Evolutionary conservation across 257 asterid species (phyloP).

Genomic region (Forsythia suspensa): DNA sequence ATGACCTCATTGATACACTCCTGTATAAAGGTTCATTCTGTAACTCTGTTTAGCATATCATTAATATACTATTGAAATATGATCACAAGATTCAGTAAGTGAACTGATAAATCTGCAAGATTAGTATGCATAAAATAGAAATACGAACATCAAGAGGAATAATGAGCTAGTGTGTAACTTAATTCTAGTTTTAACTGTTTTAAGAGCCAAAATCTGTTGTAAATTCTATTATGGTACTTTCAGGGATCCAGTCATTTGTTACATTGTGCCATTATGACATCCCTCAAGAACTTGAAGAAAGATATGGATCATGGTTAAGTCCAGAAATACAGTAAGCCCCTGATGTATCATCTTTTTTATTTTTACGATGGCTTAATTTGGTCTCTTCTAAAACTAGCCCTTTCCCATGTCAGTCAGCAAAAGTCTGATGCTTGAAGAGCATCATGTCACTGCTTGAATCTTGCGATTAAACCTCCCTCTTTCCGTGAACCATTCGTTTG

Average conservation of each 20-base stretch:
- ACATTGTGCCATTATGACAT: constrained; percentile 61
- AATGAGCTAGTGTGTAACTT: background rate
- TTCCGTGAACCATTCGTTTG: background rate
- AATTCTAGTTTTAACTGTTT: background rate
- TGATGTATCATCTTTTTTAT: background rate
- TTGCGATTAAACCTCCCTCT: too few relatives aligned
- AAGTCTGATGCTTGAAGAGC: too few relatives aligned
- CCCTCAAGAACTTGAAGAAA: constrained; percentile 75
- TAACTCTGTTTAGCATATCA: background rate
- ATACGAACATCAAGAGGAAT: background rate
- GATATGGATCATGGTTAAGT: constrained; percentile 67
- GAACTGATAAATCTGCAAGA: background rate
- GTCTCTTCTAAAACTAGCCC: too few relatives aligned
- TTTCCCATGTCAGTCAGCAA: too few relatives aligned
- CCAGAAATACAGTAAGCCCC: constrained; percentile 40
- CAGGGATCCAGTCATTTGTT: constrained; percentile 65
- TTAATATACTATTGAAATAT: background rate
- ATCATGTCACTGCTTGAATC: too few relatives aligned
- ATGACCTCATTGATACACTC: constrained; percentile 58
- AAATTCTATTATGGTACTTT: constrained; percentile 1
- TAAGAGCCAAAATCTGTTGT: background rate
- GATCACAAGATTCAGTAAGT: background rate
- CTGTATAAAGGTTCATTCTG: constrained; percentile 34
- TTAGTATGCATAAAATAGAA: background rate
- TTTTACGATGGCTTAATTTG: background rate